These are phyloP conservation scores for Fusarium subglutinans DNA, from an alignment of 2,329 filamentous ascomycete species.

Conservation along the genomic window DNA sequence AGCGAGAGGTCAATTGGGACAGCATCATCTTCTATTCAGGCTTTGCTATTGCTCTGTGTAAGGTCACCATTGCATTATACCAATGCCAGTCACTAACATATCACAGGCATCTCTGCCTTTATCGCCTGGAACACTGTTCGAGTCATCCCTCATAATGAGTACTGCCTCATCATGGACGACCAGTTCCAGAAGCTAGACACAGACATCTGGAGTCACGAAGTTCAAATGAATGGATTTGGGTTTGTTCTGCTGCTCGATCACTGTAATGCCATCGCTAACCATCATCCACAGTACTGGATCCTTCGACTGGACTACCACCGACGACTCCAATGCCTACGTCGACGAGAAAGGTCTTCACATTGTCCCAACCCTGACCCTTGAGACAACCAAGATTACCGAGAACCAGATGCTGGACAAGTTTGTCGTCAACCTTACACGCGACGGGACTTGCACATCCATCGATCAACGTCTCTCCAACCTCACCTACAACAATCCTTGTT, in stretches of 20 bases:
- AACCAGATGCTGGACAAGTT: slow-evolving; percentile 49
- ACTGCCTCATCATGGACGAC: slow-evolving; percentile 40
- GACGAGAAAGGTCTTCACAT: slow-evolving; percentile 60
- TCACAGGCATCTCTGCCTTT: background rate
- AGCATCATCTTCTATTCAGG: slow-evolving; percentile 41
- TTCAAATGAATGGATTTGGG: slow-evolving; percentile 52
- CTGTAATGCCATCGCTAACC: slow-evolving; percentile 1
- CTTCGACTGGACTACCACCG: slow-evolving; percentile 63
- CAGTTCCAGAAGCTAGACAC: slow-evolving; percentile 40
- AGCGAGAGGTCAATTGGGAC: slow-evolving; percentile 39
- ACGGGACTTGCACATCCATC: slow-evolving; percentile 51
- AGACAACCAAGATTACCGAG: slow-evolving; percentile 41
- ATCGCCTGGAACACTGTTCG: slow-evolving; percentile 25
- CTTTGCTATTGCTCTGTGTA: slow-evolving; percentile 34
- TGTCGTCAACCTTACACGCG: slow-evolving; percentile 55
- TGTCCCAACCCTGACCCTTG: slow-evolving; percentile 58
- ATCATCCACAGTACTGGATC: slow-evolving; percentile 45
- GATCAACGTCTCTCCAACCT: background rate
- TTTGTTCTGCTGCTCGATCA: slow-evolving; percentile 10
- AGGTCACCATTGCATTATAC: background rate
- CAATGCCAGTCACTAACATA: background rate
- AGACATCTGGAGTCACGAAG: slow-evolving; percentile 58
- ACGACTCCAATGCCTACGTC: slow-evolving; percentile 56
- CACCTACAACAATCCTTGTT: slow-evolving; percentile 41
- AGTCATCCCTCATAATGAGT: slow-evolving; percentile 11